Evolutionary conservation across 208 protist species (phyloP).

Genomic region (Leishmania arabica): DNA sequence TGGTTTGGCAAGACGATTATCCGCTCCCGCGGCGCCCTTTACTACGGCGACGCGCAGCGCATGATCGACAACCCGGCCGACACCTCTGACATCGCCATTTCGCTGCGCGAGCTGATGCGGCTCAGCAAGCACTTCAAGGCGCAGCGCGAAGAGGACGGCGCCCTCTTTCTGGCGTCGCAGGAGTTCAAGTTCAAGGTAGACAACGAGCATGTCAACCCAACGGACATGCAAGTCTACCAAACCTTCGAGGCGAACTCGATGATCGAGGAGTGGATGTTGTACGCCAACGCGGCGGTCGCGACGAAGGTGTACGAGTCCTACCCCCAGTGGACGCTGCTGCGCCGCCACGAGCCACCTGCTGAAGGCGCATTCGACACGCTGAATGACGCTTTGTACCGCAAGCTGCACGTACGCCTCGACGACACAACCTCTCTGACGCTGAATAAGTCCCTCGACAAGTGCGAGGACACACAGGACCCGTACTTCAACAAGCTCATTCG

Average conservation of each 20-base stretch:
- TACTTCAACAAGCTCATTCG: conserved; percentile 94
- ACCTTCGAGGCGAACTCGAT: conserved; percentile 94
- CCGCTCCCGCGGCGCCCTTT: conserved; percentile 87
- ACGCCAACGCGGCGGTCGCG: conserved; percentile 94
- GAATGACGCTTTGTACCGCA: conserved; percentile 73
- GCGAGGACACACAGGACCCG: conserved; percentile 71
- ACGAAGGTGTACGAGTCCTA: conserved; percentile 75
- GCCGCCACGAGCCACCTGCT: conserved; percentile 88
- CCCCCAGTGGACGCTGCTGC: conserved; percentile 87
- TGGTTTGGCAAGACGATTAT: conserved; percentile 96
- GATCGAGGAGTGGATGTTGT: conserved; percentile 98
- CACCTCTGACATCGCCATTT: conserved; percentile 65
- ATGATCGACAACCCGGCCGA: conserved; percentile 90
- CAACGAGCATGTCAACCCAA: conserved; percentile 87
- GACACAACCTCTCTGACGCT: conserved; percentile 83
- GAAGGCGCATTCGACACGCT: conserved; percentile 86
- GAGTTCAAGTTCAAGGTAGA: conserved; percentile 93
- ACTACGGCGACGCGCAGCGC: conserved; percentile 95
- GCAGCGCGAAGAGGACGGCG: conserved; percentile 78
- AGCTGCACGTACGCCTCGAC: conserved; percentile 71
- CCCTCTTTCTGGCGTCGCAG: conserved; percentile 88
- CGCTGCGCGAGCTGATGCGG: conserved; percentile 76
- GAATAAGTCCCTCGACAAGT: conserved; percentile 84
- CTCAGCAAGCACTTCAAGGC: conserved; percentile 87
- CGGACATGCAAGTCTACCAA: conserved; percentile 91